Percentiles rank a stretch among this genome's conserved stretches.
Evolutionary conservation across 176 grass and related monocot genomes (phyloP).

Genomic region (Carex littledalei): DNA sequence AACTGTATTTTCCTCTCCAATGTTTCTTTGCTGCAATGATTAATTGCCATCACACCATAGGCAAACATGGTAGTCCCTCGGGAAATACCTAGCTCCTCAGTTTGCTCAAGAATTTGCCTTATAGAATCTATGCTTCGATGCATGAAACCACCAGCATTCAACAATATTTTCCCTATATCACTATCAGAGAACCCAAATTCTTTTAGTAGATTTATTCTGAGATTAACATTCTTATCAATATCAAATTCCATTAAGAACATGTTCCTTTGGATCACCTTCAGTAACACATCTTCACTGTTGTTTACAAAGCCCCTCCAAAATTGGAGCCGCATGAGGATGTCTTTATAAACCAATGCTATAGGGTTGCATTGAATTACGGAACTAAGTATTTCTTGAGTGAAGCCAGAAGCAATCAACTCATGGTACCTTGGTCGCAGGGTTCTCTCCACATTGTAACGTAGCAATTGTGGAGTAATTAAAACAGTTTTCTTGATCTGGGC

Average conservation of each 20-base stretch:
- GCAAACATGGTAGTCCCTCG: not conserved
- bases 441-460: not conserved
- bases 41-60: not conserved
- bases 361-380: not conserved
- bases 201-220: not conserved
- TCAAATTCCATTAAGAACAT: not conserved
- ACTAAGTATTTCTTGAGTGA: not conserved
- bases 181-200: not conserved
- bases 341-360: not conserved
- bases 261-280: not conserved
- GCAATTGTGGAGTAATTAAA: not conserved
- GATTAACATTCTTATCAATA: not conserved
- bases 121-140: not conserved
- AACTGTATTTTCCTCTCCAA: not conserved
- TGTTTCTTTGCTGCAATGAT: not conserved
- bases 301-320: conserved; percentile 11
- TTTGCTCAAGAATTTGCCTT: not conserved
- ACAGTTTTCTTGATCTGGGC: conserved; percentile 16
- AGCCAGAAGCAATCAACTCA: not conserved
- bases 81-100: not conserved
- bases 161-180: not conserved
- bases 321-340: conserved; percentile 1
- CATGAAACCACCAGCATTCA: not conserved
- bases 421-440: not conserved
- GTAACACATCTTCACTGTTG: not conserved